A percentile compares a stretch with the other conserved stretches of the same genome.
Evolutionary conservation across 2,329 filamentous ascomycete species (phyloP).

Genomic region (Massarina eburnea): DNA sequence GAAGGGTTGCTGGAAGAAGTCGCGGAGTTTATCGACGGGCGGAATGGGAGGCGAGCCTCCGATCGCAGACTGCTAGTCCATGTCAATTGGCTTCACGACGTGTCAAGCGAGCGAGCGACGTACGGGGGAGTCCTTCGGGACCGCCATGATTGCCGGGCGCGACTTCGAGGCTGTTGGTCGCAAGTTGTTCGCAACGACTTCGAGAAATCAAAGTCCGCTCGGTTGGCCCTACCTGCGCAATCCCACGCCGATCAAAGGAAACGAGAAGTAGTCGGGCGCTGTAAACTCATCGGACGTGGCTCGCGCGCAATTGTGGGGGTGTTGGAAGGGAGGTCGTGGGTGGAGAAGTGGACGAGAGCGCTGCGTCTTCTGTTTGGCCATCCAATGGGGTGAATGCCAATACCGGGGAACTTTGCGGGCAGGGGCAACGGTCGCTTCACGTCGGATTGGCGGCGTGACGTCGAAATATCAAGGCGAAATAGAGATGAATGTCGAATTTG

Average conservation of each 20-base stretch:
- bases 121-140: conserved; percentile 23
- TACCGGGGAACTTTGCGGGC: conserved; percentile 6
- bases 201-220: conserved; percentile 9
- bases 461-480: conserved; percentile 3
- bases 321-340: conserved; percentile 16
- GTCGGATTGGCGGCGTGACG: conserved; percentile 20
- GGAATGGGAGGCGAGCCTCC: conserved; percentile 18
- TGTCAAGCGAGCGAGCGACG: not conserved
- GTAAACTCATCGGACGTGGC: conserved; percentile 33
- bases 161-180: conserved; percentile 20
- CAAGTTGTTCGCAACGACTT: conserved; percentile 9
- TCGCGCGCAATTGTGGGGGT: conserved; percentile 13
- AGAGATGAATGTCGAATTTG: conserved; percentile 6
- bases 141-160: conserved; percentile 19
- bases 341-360: conserved; percentile 11
- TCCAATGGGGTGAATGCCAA: conserved; percentile 25
- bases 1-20: conserved; percentile 73
- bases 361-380: conserved; percentile 20
- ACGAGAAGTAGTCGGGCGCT: conserved; percentile 18
- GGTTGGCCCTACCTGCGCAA: conserved; percentile 13
- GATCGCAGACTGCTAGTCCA: conserved; percentile 11
- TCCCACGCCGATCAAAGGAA: conserved; percentile 25
- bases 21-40: conserved; percentile 27
- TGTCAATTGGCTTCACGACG: conserved; percentile 16
- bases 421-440: conserved; percentile 14